Evolutionary conservation across 352 stramenopile genomes (phyloP).

Genomic region (Globisporangium mamillatum): DNA sequence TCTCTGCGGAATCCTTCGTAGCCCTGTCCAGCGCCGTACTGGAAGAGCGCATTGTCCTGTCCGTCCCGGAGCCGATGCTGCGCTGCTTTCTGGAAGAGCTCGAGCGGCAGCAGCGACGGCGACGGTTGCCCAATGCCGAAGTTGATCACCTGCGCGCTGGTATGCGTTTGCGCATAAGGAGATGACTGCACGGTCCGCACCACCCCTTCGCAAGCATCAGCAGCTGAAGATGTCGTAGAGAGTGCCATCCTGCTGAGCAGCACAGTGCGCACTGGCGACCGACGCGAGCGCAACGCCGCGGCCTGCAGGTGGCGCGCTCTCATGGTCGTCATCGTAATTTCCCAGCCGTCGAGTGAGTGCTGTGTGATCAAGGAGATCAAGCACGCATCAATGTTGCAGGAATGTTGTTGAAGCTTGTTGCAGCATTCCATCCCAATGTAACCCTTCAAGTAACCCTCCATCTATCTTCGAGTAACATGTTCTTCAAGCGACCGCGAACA

Average conservation of each 20-base stretch:
- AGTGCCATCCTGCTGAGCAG: neutral
- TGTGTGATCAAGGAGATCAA: neutral
- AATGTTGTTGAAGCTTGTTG: neutral
- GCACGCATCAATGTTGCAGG: neutral
- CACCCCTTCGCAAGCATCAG: neutral
- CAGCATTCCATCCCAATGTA: neutral
- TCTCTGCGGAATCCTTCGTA: constrained; percentile 66
- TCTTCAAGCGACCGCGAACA: neutral
- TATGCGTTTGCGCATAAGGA: constrained; percentile 64
- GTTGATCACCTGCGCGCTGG: constrained; percentile 65
- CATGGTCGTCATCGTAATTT: neutral
- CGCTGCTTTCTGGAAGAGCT: constrained; percentile 54
- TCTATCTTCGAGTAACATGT: neutral
- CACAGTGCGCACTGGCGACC: neutral
- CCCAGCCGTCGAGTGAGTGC: too few species aligned
- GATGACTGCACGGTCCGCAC: constrained; percentile 55
- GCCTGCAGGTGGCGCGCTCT: neutral
- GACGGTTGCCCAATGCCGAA: constrained; percentile 85
- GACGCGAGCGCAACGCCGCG: neutral
- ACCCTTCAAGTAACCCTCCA: neutral
- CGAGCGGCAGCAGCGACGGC: constrained; percentile 65
- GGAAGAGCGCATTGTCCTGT: constrained; percentile 60
- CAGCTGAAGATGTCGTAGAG: neutral
- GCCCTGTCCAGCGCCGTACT: constrained; percentile 74
- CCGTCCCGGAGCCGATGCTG: constrained; percentile 39